Evolutionary conservation across 768 basidiomycete genomes (phyloP).

Genomic region (Gyrodon lividus): DNA sequence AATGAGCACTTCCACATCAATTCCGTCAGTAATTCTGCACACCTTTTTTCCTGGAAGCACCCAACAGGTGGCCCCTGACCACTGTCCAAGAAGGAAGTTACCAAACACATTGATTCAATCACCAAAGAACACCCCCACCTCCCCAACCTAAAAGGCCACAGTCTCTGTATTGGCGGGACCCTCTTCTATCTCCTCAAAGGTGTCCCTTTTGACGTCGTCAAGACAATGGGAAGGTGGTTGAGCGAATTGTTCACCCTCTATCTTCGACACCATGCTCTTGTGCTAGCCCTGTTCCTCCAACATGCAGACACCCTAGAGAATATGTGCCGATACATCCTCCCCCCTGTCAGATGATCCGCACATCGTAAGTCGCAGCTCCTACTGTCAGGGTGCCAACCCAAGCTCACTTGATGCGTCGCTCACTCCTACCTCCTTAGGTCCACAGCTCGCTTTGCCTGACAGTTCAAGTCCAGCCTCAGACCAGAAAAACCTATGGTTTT

Average conservation of each 20-base stretch:
- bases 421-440: neutral
- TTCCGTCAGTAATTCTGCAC: too few relatives aligned
- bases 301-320: neutral
- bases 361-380: neutral
- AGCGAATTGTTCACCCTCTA: slow-evolving; percentile 32
- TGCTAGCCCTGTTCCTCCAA: slow-evolving; percentile 30
- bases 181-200: slow-evolving; percentile 29
- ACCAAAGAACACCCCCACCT: neutral
- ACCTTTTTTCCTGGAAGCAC: too few relatives aligned
- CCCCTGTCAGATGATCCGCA: neutral
- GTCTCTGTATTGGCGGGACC: slow-evolving; percentile 30
- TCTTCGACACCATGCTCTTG: slow-evolving; percentile 26
- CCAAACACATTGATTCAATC: slow-evolving; percentile 15
- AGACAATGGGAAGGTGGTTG: slow-evolving; percentile 34
- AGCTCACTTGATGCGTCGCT: neutral
- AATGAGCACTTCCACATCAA: too few relatives aligned
- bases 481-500: too few relatives aligned
- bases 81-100: slow-evolving; percentile 13
- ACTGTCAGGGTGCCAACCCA: neutral
- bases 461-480: too few relatives aligned
- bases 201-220: slow-evolving; percentile 32
- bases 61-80: too few relatives aligned
- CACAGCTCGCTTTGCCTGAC: neutral
- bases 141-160: slow-evolving; percentile 22
- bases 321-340: neutral